Base-by-base conservation (phyloP, 2,329 filamentous ascomycete species). In the Nemania abortiva region DNA sequence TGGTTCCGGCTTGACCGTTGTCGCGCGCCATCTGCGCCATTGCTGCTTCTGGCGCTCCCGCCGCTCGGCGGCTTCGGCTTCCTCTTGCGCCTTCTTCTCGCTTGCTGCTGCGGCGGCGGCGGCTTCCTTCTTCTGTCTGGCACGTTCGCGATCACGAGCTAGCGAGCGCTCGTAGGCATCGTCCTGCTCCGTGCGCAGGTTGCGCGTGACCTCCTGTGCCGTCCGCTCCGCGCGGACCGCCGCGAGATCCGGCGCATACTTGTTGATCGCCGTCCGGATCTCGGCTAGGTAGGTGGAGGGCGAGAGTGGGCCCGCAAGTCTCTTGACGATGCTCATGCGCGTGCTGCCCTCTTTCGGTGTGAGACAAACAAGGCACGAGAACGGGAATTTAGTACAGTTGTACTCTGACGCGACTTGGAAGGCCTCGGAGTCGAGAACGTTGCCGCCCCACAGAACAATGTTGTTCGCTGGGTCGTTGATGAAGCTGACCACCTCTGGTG, bases 131-230 rank as follows among this genome's bases (percentile, higher is more conserved):
- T 89, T 89, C 78, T 91, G 89, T 37, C 92, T 87, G 0, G 93
- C 92, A 22, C 95, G 91, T 79, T 97, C 95, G 47, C 95, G 87
- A 80, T 99, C 96, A 69, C 90, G 89, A 10, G 95, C 95, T 34
- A 99, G 84, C 0, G 93, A 97, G 70, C 94, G 89, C 81, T 99
- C 95, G 79, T 99, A 99, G 0, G 96, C 96, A 10, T 89, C 92
- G 78, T 98, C 94, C 79, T 99, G 96, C 79, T 97, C 90, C 69
- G 92, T 88, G n/a, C 95, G 89, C 39, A 99, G 84, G 74, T 84
- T 92, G 54, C 95, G 88, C n/a, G 92, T 88, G 1, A 93, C 90
- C 77, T 97, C 90, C 73, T 97, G 93, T 50, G 94, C 93, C 18
- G 89, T 88, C 62, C 95, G 87, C 75, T 93, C 90, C 1, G 91